These are phyloP conservation scores for Penicillium subrubescens DNA, from an alignment of 495 filamentous ascomycete genomes.

Conservation along the genomic window DNA sequence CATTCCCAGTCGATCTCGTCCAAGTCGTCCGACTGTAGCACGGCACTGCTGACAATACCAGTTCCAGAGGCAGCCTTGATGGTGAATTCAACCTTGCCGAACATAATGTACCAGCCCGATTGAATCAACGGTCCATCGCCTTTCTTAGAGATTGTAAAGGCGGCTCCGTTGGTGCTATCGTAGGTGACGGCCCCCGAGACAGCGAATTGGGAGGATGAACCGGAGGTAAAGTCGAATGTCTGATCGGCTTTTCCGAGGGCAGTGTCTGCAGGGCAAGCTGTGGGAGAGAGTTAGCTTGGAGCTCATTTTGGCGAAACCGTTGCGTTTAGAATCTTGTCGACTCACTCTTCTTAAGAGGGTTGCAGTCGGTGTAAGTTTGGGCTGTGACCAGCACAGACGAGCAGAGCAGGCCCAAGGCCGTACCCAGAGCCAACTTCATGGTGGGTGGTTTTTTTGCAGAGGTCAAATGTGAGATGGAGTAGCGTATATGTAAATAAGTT, in stretches of 20 bases:
- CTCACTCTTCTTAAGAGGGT: slow-evolving; percentile 70
- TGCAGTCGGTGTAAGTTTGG: slow-evolving; percentile 77
- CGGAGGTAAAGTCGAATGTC: slow-evolving; percentile 77
- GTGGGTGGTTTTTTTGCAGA: slow-evolving; percentile 7
- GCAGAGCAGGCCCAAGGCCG: slow-evolving; percentile 32
- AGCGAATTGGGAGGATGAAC: slow-evolving; percentile 68
- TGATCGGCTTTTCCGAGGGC: slow-evolving; percentile 76
- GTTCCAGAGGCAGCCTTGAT: slow-evolving; percentile 63
- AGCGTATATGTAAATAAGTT: slow-evolving; percentile 1
- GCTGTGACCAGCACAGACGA: slow-evolving; percentile 51
- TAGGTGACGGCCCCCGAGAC: slow-evolving; percentile 67
- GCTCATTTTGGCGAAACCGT: not conserved
- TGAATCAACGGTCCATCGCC: slow-evolving; percentile 84
- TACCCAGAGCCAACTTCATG: slow-evolving; percentile 36
- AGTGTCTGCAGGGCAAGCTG: slow-evolving; percentile 73
- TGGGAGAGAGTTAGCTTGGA: slow-evolving; percentile 22
- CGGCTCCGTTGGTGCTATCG: slow-evolving; percentile 67
- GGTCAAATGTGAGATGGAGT: not conserved
- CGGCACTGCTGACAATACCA: slow-evolving; percentile 74
- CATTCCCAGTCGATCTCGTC: slow-evolving; percentile 95
- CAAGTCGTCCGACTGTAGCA: slow-evolving; percentile 79
- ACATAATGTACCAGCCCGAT: slow-evolving; percentile 77
- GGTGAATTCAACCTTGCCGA: slow-evolving; percentile 59
- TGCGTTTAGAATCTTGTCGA: slow-evolving; percentile 9
- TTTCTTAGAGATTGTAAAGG: slow-evolving; percentile 79